phyloP scores from a whole-genome alignment of 108 stramenopile genomes.

The Cyclostephanos tholiformis region DNA sequence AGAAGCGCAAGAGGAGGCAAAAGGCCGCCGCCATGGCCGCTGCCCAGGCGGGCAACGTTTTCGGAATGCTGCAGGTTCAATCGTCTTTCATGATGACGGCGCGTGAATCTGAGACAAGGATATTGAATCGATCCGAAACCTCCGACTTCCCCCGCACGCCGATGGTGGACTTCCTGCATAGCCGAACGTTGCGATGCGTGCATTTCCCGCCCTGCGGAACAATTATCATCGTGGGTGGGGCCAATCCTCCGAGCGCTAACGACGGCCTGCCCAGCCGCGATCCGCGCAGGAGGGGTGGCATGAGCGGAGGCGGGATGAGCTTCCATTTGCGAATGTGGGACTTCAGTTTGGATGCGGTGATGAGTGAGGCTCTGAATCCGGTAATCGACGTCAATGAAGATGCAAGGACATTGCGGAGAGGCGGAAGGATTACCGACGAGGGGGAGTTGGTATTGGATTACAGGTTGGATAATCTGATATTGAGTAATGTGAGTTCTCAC shows the following conservation, averaged over 20 bases:
- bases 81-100: neutral
- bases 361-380: slow-evolving; percentile 29
- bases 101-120: slow-evolving; percentile 28
- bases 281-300: slow-evolving; percentile 38
- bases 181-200: slow-evolving; percentile 82
- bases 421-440: slow-evolving; percentile 44
- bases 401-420: slow-evolving; percentile 6
- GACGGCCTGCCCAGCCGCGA: slow-evolving; percentile 36
- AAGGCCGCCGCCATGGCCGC: neutral
- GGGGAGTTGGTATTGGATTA: slow-evolving; percentile 45
- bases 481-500: slow-evolving; percentile 61
- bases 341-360: slow-evolving; percentile 68
- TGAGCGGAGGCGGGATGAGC: slow-evolving; percentile 57
- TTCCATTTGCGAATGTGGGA: slow-evolving; percentile 85
- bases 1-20: slow-evolving; percentile 28
- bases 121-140: slow-evolving; percentile 31
- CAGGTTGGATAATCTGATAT: slow-evolving; percentile 25
- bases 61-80: neutral
- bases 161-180: slow-evolving; percentile 40
- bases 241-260: slow-evolving; percentile 60
- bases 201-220: slow-evolving; percentile 88
- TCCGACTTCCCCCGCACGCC: slow-evolving; percentile 35
- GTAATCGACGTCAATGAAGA: neutral
- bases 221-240: slow-evolving; percentile 87
- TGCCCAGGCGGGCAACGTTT: too few species aligned